Evolutionary conservation across 2,329 filamentous ascomycete species (phyloP), one percentile per base, ranked within the genome.

Genomic region (Canariomyces notabilis): DNA sequence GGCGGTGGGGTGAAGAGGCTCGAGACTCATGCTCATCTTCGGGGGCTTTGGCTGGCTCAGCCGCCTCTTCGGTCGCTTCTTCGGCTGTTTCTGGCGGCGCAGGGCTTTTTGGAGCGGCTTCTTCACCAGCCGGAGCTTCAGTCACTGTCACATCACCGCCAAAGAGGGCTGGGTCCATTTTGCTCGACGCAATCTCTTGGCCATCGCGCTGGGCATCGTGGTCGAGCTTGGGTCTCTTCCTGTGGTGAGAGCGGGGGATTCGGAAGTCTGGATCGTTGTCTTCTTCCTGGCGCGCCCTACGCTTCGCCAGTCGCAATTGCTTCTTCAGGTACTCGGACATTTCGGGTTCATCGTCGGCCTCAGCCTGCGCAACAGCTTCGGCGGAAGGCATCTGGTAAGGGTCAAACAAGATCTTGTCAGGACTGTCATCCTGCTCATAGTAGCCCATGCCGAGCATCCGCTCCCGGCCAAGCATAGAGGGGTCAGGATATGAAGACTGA

Each of bases 321-420:
- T 77, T 79, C 57, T 74, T 79, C 23, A 79, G 65, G 42, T 71
- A 76, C 34, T 80, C 77, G 5, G 77, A 71, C 32, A 76, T 63
- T 47, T 76, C 68, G 2, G 70, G 66, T 41, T 76, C 69, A 7
- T 62, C 57, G 11, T 63, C 60, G 3, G 67, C 58, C 5, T 35
- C 42, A 4, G 67, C 58, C 5, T 35, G 38, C 26, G 62, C 57
- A 43, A 77, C 57, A 9, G 63, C 61, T 4, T 75, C 72, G 4
- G 68, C 66, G 11, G 72, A 64, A 5, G 77, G 77, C 21, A 69
- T 68, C 53, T 80, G 73, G 56, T 79, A 81, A 7, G 73, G 73
- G 51, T 82, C 75, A 48, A 81, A 82, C 3, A 81, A 60, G 59
- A 81, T 81, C 56, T 68, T 76, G 59, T 80, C 76, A 2, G 73